Percentiles rank a stretch among this genome's conserved stretches.
Evolutionary conservation across 106 monocot genomes (phyloP).

Genomic region (Allium cepa): DNA sequence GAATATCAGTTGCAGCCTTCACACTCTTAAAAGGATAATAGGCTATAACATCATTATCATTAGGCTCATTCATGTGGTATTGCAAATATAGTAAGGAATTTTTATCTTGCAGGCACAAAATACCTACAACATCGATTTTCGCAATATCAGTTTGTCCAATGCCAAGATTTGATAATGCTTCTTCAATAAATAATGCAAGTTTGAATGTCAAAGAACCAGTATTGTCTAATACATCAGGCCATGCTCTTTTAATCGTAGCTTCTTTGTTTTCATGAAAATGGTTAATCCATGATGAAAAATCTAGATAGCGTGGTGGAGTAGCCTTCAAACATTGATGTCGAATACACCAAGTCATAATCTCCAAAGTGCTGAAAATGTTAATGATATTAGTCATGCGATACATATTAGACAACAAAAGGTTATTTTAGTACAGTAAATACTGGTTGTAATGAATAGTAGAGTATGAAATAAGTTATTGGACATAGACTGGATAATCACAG

Average conservation of each 20-base stretch:
- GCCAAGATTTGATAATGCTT: slow-evolving; percentile 74
- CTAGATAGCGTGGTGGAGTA: slow-evolving; percentile 23
- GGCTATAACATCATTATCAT: slow-evolving; percentile 7
- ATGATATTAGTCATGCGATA: too few species aligned
- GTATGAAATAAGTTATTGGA: too few species aligned
- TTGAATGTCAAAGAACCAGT: slow-evolving; percentile 10
- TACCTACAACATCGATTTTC: slow-evolving; percentile 24
- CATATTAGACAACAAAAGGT: too few species aligned
- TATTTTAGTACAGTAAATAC: too few species aligned
- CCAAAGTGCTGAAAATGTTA: slow-evolving; percentile 61
- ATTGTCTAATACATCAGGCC: slow-evolving; percentile 38
- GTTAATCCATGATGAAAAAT: slow-evolving; percentile 43
- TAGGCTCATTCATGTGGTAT: slow-evolving; percentile 27
- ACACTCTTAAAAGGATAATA: slow-evolving; percentile 68
- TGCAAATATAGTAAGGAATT: slow-evolving; percentile 16
- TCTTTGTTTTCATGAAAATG: slow-evolving; percentile 56
- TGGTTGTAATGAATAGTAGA: too few species aligned
- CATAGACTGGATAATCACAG: too few species aligned
- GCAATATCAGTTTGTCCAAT: slow-evolving; percentile 28
- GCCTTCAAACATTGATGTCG: slow-evolving; percentile 61
- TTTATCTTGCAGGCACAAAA: slow-evolving; percentile 40
- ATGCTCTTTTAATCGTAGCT: slow-evolving; percentile 39
- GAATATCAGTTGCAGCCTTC: slow-evolving; percentile 60
- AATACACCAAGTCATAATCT: slow-evolving; percentile 77
- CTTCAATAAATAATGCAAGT: slow-evolving; percentile 69